Base-by-base conservation (phyloP, 192 early-diverging fungal species). In the Coemansia sp. region DNA sequence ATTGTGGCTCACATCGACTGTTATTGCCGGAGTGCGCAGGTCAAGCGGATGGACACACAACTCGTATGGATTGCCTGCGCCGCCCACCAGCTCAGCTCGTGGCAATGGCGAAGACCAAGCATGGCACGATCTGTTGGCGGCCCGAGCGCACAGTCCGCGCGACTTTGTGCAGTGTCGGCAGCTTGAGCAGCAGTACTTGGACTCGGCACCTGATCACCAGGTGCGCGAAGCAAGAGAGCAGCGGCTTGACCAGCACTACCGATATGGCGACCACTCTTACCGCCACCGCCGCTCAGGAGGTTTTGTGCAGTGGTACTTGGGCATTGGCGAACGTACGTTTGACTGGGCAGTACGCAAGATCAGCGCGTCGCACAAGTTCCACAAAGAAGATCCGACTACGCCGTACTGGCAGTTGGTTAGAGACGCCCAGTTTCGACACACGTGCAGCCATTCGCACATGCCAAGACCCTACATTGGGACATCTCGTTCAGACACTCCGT, bases 291-390 rank as follows among this genome's bases (percentile, higher is more conserved):
- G 61, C 29, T n/a, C 12, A 22, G 64, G 64, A 22, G 64, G 70
- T 2, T 54, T 73, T 53, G 48, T 64, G 19, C 52, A 41, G 6
- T 76, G 74, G 74, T 76, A 76, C 27, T 32, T 70, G 74, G 68
- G 74, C 5, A 38, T 76, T 0, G 74, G 74, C 15, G 74, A 76
- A 60, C 74, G 74, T n/a, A 76, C 74, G 0, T 66, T 76, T 32
- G 74, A 76, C 55, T 76, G 74, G 74, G n/a, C 62, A 15, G 64
- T 54, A 5, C 59, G 64, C n/a, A 70, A 57, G 50, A 21, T 76
- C 23, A 38, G 62, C 11, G 17, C 38, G 7, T 76, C 74, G 32
- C 57, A 23, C 27, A 37, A 50, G 35, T 53, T 53, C 50, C 48
- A 54, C 55, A 38, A 41, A 24, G 54, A 57, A 29, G 54, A 57